Percentiles rank a stretch among this genome's conserved stretches.
phyloP scores from a whole-genome alignment of 352 stramenopile genomes.

The Pelagophyceae sp. region DNA sequence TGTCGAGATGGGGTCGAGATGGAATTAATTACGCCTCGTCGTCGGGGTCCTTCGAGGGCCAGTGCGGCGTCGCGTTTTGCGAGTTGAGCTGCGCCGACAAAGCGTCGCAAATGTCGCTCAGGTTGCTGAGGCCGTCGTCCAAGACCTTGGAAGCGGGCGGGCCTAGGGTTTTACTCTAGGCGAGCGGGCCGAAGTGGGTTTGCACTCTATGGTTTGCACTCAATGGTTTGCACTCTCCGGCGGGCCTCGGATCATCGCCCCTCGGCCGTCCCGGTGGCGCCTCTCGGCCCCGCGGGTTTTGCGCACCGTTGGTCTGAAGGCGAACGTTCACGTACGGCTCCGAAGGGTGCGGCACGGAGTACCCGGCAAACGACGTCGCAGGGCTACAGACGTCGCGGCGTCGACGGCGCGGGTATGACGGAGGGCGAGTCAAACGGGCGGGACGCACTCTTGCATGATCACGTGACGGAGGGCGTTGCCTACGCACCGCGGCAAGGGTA shows the following conservation, averaged over 20 bases:
- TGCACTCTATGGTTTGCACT: too few relatives aligned
- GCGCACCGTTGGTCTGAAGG: slow-evolving; percentile 58
- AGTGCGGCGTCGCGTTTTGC: not conserved
- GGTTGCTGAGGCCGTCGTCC: slow-evolving; percentile 7
- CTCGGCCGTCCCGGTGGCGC: too few relatives aligned
- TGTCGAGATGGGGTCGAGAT: too few relatives aligned
- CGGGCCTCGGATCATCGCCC: too few relatives aligned
- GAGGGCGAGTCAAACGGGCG: too few relatives aligned
- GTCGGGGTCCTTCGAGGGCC: not conserved
- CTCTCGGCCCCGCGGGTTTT: too few relatives aligned
- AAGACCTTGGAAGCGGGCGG: not conserved
- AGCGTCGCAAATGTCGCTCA: not conserved
- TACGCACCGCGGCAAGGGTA: too few relatives aligned
- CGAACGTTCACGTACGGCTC: slow-evolving; percentile 83
- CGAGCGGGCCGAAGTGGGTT: too few relatives aligned
- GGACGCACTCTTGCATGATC: slow-evolving; percentile 54
- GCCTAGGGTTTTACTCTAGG: too few relatives aligned
- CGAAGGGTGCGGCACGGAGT: slow-evolving; percentile 78
- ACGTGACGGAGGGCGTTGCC: slow-evolving; percentile 80
- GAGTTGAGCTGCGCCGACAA: slow-evolving; percentile 8
- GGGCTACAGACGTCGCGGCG: slow-evolving; percentile 13
- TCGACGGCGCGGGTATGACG: too few relatives aligned
- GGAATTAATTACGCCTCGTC: too few relatives aligned
- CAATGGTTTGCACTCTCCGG: too few relatives aligned
- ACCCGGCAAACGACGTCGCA: slow-evolving; percentile 77